These are phyloP conservation scores for Stephanodiscus minutulus DNA, from an alignment of 108 stramenopile species.

Conservation along the genomic window DNA sequence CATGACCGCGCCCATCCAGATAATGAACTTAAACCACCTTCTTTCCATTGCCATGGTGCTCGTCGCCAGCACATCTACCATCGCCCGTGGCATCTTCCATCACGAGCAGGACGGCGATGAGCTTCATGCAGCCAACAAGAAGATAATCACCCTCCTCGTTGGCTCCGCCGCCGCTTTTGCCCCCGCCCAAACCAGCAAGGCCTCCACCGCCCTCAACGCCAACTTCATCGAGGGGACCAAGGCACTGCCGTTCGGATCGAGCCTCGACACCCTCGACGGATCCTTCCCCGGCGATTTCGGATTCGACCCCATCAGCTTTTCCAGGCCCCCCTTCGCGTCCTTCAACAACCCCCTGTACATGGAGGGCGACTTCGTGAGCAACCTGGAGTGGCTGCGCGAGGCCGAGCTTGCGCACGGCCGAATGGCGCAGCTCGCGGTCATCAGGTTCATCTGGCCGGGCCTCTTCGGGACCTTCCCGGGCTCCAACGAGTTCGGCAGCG, in stretches of 20 bases:
- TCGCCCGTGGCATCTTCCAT: too few relatives aligned
- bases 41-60: too few relatives aligned
- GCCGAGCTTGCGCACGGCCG: constrained; percentile 98
- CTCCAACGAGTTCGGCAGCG: constrained; percentile 86
- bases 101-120: too few relatives aligned
- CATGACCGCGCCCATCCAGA: too few relatives aligned
- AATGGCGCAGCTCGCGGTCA: constrained; percentile 94
- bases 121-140: too few relatives aligned
- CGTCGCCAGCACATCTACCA: too few relatives aligned
- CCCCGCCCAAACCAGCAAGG: constrained; percentile 33
- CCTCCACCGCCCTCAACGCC: constrained; percentile 46
- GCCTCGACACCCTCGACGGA: constrained; percentile 89
- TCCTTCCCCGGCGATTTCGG: constrained; percentile 91
- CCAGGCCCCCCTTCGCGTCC: constrained; percentile 83
- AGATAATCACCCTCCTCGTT: constrained; percentile 48
- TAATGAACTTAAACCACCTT: too few relatives aligned
- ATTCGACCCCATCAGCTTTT: constrained; percentile 96
- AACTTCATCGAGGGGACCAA: constrained; percentile 58
- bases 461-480: constrained; percentile 94
- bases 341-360: constrained; percentile 50
- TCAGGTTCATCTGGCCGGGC: constrained; percentile 94
- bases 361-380: constrained; percentile 59
- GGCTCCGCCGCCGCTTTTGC: constrained; percentile 69
- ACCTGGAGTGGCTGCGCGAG: constrained; percentile 93
- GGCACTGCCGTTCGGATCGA: constrained; percentile 82